These are phyloP conservation scores for Phytophthora aleatoria DNA, from an alignment of 352 stramenopile genomes.

Conservation along the genomic window DNA sequence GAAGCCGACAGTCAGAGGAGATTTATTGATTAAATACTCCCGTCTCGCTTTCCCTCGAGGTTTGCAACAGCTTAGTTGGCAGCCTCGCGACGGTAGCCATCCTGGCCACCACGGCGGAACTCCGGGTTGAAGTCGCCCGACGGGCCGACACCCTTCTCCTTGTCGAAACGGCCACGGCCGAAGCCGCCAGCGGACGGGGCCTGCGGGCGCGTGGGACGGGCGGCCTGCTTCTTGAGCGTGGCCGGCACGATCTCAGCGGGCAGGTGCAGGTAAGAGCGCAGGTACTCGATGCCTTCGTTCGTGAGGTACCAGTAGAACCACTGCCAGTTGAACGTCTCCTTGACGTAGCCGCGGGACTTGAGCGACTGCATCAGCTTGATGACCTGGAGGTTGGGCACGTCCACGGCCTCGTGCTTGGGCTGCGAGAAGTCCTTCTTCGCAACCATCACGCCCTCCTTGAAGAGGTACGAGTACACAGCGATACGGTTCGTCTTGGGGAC, in stretches of 20 bases:
- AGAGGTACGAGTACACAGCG: slow-evolving; percentile 98
- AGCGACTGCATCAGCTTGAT: slow-evolving; percentile 99
- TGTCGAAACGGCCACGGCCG: slow-evolving; percentile 87
- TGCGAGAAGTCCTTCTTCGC: slow-evolving; percentile 90
- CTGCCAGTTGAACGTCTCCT: slow-evolving; percentile 99
- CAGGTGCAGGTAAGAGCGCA: slow-evolving; percentile 97
- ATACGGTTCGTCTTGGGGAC: slow-evolving; percentile 99
- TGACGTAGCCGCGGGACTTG: slow-evolving; percentile 96
- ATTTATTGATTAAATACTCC: slow-evolving; percentile 80
- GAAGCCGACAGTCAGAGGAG: slow-evolving; percentile 73
- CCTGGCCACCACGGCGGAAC: slow-evolving; percentile 83
- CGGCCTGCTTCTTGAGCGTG: slow-evolving; percentile 97
- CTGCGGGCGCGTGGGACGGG: slow-evolving; percentile 79
- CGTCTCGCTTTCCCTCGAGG: slow-evolving; percentile 42
- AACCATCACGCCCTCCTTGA: slow-evolving; percentile 93
- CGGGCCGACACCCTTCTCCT: slow-evolving; percentile 89
- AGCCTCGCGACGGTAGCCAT: slow-evolving; percentile 89
- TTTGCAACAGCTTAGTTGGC: slow-evolving; percentile 68
- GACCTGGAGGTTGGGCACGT: slow-evolving; percentile 98
- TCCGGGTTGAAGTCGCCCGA: slow-evolving; percentile 90
- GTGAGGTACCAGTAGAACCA: slow-evolving; percentile 99
- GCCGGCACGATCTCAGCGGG: slow-evolving; percentile 98
- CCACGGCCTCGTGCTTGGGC: slow-evolving; percentile 96
- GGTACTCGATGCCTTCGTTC: slow-evolving; percentile 99
- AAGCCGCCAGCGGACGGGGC: slow-evolving; percentile 76